Percentiles rank a stretch among this genome's conserved stretches.
Conservation (phyloP, 148 eudicot genomes). For the Hydrangea macrophylla region DNA sequence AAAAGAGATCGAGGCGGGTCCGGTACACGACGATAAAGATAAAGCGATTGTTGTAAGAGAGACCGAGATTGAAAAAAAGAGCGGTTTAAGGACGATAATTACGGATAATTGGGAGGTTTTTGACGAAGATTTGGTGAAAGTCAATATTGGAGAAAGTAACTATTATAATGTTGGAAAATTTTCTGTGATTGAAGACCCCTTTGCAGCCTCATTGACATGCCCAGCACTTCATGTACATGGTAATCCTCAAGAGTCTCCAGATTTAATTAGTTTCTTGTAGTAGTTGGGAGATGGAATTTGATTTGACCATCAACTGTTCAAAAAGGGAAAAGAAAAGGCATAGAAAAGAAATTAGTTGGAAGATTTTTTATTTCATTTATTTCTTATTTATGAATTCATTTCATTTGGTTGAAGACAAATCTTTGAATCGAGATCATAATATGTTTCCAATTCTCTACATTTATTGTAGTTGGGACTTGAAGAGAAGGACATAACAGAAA, state of each 20-base stretch:
- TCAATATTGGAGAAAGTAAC: not conserved
- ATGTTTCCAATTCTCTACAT: no score
- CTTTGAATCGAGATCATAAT: no score
- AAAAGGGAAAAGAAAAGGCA: not conserved
- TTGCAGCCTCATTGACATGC: conserved; percentile 14
- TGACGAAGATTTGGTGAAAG: conserved; percentile 36
- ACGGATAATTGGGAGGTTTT: conserved; percentile 67
- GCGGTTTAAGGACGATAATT: conserved; percentile 36
- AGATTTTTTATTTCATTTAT: not conserved
- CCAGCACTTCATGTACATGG: not conserved
- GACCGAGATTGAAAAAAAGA: not conserved
- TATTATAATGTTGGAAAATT: not conserved
- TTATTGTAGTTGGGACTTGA: no score
- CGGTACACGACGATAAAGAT: not conserved
- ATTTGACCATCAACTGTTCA: not conserved
- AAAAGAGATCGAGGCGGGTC: not conserved
- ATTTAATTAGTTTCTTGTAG: conserved; percentile 33
- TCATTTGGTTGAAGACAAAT: no score
- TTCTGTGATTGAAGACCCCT: conserved; percentile 22
- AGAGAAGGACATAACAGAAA: no score
- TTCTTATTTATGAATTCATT: not conserved
- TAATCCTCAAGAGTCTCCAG: conserved; percentile 22
- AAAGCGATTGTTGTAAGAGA: not conserved
- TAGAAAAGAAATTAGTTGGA: not conserved
- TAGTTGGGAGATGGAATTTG: not conserved